A percentile compares a stretch with the other conserved stretches of the same genome.
phyloP scores from a whole-genome alignment of 164 flowering plant species.

The Sextonia rubra region DNA sequence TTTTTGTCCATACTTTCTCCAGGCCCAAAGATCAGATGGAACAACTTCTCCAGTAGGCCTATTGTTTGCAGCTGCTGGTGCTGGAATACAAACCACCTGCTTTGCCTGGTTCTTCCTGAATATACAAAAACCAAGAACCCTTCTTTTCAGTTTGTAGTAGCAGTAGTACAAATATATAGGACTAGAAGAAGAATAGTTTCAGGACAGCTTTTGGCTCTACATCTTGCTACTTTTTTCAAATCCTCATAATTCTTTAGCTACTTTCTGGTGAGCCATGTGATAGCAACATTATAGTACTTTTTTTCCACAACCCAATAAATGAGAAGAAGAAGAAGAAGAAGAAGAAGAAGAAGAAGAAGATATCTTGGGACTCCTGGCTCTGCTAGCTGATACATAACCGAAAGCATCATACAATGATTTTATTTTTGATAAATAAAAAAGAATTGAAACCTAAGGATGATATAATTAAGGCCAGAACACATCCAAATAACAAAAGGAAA shows the following conservation, averaged over 20 bases:
- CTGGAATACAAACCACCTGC: slow-evolving; percentile 93
- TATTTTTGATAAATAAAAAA: not conserved
- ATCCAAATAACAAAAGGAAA: not conserved
- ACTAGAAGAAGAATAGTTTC: not conserved
- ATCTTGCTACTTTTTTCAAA: no score
- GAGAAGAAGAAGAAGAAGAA: not conserved
- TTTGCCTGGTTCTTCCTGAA: slow-evolving; percentile 80
- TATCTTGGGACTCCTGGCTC: not conserved
- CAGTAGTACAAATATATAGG: not conserved
- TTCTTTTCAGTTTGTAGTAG: not conserved
- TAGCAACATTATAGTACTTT: not conserved
- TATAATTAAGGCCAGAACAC: not conserved
- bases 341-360: not conserved
- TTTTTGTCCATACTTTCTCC: slow-evolving; percentile 97
- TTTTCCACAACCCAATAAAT: not conserved
- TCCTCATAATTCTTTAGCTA: no score
- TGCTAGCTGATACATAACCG: not conserved
- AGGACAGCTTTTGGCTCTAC: no score
- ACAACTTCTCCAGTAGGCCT: slow-evolving; percentile 80
- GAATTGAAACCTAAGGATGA: not conserved
- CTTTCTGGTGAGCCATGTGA: no score
- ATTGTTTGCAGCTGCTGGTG: slow-evolving; percentile 73
- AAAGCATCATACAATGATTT: no score
- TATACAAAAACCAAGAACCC: not conserved
- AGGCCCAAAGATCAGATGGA: slow-evolving; percentile 95